phyloP scores from a whole-genome alignment of 805 yeast genomes.

The Zygosaccharomyces kombuchaensis region DNA sequence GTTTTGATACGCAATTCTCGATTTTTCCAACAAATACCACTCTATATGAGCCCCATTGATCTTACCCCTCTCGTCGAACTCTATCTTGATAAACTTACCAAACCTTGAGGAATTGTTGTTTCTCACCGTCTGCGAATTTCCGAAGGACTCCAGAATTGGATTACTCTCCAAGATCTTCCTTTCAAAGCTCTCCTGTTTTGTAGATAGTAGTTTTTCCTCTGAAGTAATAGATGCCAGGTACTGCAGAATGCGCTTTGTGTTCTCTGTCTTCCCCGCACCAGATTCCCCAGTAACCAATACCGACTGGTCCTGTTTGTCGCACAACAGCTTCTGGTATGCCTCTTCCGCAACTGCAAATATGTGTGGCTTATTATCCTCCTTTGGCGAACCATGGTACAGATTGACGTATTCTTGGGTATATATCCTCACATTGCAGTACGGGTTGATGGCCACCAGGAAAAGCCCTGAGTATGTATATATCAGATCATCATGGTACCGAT shows the following conservation, averaged over 20 bases:
- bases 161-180: slow-evolving; percentile 86
- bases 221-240: slow-evolving; percentile 76
- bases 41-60: slow-evolving; percentile 89
- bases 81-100: slow-evolving; percentile 91
- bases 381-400: slow-evolving; percentile 47
- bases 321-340: slow-evolving; percentile 71
- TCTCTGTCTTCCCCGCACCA: slow-evolving; percentile 99
- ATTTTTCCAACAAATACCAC: slow-evolving; percentile 90
- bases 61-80: slow-evolving; percentile 56
- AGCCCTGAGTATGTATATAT: slow-evolving; percentile 95
- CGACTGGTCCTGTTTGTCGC: slow-evolving; percentile 72
- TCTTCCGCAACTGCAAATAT: slow-evolving; percentile 86
- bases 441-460: slow-evolving; percentile 92
- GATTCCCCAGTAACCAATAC: slow-evolving; percentile 97
- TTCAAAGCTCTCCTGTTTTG: slow-evolving; percentile 53
- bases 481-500: slow-evolving; percentile 70
- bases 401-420: slow-evolving; percentile 58
- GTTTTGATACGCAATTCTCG: slow-evolving; percentile 80
- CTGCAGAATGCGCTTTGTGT: slow-evolving; percentile 90
- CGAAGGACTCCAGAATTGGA: slow-evolving; percentile 93
- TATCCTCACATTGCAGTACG: slow-evolving; percentile 71
- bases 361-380: slow-evolving; percentile 66
- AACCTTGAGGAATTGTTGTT: slow-evolving; percentile 94
- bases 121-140: slow-evolving; percentile 92
- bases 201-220: slow-evolving; percentile 20